Percentiles rank a stretch among this genome's conserved stretches.
phyloP scores from a whole-genome alignment of 371 early-diverging fungal species.

The Haplosporangium sp. region DNA sequence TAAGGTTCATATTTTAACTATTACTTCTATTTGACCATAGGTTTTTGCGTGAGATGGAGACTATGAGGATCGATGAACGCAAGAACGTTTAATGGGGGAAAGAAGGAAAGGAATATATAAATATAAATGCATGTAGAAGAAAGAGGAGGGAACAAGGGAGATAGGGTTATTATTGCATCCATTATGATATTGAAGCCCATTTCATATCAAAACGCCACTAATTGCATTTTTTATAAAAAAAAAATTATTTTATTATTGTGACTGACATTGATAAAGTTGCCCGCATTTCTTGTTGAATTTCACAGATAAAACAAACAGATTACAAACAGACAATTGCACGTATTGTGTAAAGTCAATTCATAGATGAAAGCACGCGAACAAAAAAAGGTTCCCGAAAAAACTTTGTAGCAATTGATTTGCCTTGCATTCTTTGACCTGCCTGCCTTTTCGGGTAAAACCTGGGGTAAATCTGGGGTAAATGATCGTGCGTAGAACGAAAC shows the following conservation, averaged over 20 bases:
- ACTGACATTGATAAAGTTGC: not conserved
- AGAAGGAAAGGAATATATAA: not conserved
- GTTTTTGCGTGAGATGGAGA: conserved; percentile 54
- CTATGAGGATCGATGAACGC: conserved; percentile 41
- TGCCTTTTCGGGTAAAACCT: conserved; percentile 7
- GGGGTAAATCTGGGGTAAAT: conserved; percentile 28
- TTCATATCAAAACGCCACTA: not conserved
- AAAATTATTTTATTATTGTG: not conserved
- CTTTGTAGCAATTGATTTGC: not conserved
- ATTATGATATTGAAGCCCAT: conserved; percentile 1
- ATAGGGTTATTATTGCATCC: not conserved
- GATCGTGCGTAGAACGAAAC: not conserved
- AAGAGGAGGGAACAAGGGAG: not conserved
- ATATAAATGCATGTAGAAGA: too few relatives aligned
- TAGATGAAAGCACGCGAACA: conserved; percentile 2
- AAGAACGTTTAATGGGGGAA: conserved; percentile 28
- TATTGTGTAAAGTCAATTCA: too few relatives aligned
- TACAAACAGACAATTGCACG: not conserved
- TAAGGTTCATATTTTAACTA: not conserved
- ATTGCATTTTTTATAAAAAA: not conserved
- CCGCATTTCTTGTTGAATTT: not conserved
- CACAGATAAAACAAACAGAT: not conserved
- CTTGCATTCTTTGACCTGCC: not conserved
- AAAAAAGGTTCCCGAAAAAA: not conserved
- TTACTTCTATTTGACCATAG: conserved; percentile 11